phyloP scores from a whole-genome alignment of 305 asterid genomes.

The Fraxinus albicans region DNA sequence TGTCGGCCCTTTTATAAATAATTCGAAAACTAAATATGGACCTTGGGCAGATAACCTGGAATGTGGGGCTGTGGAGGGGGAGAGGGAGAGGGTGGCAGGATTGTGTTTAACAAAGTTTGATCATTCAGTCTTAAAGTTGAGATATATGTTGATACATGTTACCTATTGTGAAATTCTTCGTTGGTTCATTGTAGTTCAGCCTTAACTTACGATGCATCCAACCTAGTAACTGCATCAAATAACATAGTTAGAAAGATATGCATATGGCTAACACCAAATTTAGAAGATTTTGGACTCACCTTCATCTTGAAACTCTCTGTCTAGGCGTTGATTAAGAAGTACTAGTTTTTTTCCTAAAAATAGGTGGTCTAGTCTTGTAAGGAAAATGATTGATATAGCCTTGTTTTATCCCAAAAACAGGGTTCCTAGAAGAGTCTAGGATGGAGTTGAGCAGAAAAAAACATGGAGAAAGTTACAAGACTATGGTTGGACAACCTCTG shows the following conservation, averaged over 20 bases:
- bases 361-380: constrained; percentile 26
- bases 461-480: too few species aligned
- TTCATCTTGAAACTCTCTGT: constrained; percentile 48
- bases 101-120: neutral
- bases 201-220: constrained; percentile 69
- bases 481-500: too few species aligned
- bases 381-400: constrained; percentile 11
- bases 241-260: constrained; percentile 29
- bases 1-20: neutral
- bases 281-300: constrained; percentile 44
- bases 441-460: constrained; percentile 22
- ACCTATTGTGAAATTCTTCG: constrained; percentile 50
- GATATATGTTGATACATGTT: constrained; percentile 17
- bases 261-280: constrained; percentile 13
- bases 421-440: constrained; percentile 35
- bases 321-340: too few species aligned
- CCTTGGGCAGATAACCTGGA: neutral
- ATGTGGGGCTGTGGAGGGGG: neutral
- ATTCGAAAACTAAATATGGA: neutral
- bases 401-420: constrained; percentile 16
- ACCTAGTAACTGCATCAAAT: constrained; percentile 61
- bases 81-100: neutral
- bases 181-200: constrained; percentile 42
- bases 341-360: neutral
- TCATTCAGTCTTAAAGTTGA: neutral